Evolutionary conservation across 192 early-diverging fungal species (phyloP).

Genomic region (Coemansia sp.): DNA sequence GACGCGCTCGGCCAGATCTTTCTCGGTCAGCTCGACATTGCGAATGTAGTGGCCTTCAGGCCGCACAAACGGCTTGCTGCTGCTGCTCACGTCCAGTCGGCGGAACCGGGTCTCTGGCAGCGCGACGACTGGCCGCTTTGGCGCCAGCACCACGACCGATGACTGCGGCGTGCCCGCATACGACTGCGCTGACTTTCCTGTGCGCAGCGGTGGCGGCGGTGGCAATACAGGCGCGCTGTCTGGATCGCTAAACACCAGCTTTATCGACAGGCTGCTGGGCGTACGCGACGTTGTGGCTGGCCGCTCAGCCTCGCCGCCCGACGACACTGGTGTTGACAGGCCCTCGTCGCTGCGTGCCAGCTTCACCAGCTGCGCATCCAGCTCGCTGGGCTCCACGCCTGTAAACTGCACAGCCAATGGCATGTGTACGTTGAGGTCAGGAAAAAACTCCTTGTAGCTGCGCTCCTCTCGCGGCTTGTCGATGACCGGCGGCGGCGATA

Average conservation of each 20-base stretch:
- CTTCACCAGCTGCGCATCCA: neutral
- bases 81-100: constrained; percentile 11
- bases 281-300: constrained; percentile 11
- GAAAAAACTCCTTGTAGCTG: constrained; percentile 75
- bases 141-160: constrained; percentile 46
- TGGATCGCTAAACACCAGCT: constrained; percentile 38
- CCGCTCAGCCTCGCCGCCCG: constrained; percentile 1
- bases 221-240: neutral
- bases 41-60: constrained; percentile 72
- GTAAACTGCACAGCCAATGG: constrained; percentile 15
- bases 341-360: neutral
- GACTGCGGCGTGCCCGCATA: constrained; percentile 40
- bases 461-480: constrained; percentile 83
- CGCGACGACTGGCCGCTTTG: constrained; percentile 41
- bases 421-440: constrained; percentile 62
- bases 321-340: constrained; percentile 3
- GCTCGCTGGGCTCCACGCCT: neutral
- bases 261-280: constrained; percentile 35
- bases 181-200: constrained; percentile 34
- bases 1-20: constrained; percentile 57
- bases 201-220: constrained; percentile 15
- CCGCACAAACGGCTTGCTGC: constrained; percentile 44
- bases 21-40: constrained; percentile 57
- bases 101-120: constrained; percentile 35
- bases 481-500: constrained; percentile 23